Conservation (phyloP, 2,329 filamentous ascomycete species). For the Tetracladium maxilliforme region DNA sequence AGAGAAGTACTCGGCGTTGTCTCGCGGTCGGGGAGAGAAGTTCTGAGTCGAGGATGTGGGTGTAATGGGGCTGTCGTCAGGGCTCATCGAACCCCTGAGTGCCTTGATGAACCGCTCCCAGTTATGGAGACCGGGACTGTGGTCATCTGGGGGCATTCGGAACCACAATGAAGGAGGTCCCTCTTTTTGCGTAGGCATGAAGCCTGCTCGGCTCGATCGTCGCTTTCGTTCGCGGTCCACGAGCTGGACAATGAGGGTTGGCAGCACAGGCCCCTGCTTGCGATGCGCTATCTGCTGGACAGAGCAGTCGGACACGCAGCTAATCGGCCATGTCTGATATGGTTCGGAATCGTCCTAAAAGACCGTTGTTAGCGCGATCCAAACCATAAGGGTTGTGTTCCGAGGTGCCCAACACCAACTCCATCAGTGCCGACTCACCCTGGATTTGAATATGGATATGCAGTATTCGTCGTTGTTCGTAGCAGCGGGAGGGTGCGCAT, state of each 20-base stretch:
- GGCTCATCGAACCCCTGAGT: conserved; percentile 3
- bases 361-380: too few species aligned
- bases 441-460: too few species aligned
- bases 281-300: conserved; percentile 44
- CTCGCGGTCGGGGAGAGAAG: conserved; percentile 6
- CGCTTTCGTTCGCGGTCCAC: conserved; percentile 43
- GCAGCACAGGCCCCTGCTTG: conserved; percentile 43
- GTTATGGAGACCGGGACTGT: conserved; percentile 37
- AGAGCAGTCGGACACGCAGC: conserved; percentile 34
- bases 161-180: conserved; percentile 34
- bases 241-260: conserved; percentile 41
- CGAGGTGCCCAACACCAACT: too few species aligned
- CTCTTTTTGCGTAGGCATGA: conserved; percentile 21
- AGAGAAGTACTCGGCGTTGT: conserved; percentile 3
- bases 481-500: too few species aligned
- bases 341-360: too few species aligned
- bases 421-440: too few species aligned
- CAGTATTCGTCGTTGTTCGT: too few species aligned
- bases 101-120: conserved; percentile 25
- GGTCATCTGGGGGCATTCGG: conserved; percentile 35
- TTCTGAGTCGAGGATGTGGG: conserved; percentile 6
- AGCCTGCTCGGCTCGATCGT: conserved; percentile 46
- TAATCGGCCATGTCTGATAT: conserved; percentile 35
- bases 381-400: too few species aligned
- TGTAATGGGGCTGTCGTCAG: conserved; percentile 9